These are phyloP conservation scores for Waitea zeae DNA, from an alignment of 1,284 basidiomycete genomes.

Conservation along the genomic window DNA sequence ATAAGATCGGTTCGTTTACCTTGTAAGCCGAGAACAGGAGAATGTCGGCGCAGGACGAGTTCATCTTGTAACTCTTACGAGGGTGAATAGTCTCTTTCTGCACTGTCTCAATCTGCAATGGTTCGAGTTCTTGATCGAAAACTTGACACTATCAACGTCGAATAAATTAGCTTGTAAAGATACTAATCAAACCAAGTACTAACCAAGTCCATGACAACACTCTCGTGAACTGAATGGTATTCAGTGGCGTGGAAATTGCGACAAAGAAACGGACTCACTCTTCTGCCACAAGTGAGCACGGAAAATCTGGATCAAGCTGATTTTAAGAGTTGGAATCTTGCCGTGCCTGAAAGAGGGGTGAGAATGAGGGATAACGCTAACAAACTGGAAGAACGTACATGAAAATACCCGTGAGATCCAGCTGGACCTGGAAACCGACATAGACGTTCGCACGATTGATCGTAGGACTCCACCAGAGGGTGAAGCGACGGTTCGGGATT, in stretches of 20 bases:
- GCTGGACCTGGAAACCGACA: conserved; percentile 98
- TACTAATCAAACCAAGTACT: conserved; percentile 22
- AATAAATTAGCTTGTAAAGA: background rate
- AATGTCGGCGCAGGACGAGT: conserved; percentile 93
- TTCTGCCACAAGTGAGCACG: conserved; percentile 99
- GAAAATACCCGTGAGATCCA: conserved; percentile 91
- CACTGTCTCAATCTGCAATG: conserved; percentile 96
- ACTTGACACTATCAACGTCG: too few relatives aligned
- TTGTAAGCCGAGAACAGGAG: conserved; percentile 94
- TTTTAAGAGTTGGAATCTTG: conserved; percentile 95
- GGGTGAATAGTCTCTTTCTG: conserved; percentile 99
- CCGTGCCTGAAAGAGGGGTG: conserved; percentile 59
- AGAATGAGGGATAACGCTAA: conserved; percentile 3
- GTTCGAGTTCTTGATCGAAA: conserved; percentile 97
- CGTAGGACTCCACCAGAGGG: conserved; percentile 97
- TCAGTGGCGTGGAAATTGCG: conserved; percentile 6
- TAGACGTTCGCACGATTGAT: conserved; percentile 99
- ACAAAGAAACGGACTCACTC: conserved; percentile 31
- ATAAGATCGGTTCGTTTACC: too few relatives aligned
- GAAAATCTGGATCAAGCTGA: conserved; percentile 99
- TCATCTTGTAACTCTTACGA: conserved; percentile 99
- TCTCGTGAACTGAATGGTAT: conserved; percentile 47
- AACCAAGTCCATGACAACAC: conserved; percentile 97
- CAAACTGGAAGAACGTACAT: too few relatives aligned
- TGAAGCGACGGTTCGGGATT: conserved; percentile 99